phyloP scores from a whole-genome alignment of 495 filamentous ascomycete species.

The Hypoxylon fuscum region DNA sequence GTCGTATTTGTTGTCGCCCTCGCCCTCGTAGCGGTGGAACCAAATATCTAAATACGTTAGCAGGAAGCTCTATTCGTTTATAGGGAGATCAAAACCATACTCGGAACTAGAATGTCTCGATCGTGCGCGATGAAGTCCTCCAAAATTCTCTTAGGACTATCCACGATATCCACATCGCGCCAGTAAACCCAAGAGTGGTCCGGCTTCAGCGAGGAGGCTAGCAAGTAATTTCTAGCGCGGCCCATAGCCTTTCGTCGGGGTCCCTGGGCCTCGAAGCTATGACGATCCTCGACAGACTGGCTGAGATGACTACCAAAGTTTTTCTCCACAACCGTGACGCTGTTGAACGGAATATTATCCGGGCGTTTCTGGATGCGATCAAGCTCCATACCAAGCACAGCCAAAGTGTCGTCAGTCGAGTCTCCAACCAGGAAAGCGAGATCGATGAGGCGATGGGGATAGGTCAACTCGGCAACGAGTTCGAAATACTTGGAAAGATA shows the following conservation, averaged over 20 bases:
- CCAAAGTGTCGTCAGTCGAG: slow-evolving; percentile 87
- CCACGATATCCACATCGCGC: slow-evolving; percentile 95
- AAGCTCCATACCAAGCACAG: slow-evolving; percentile 79
- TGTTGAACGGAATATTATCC: slow-evolving; percentile 82
- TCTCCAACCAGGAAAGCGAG: slow-evolving; percentile 95
- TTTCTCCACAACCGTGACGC: slow-evolving; percentile 84
- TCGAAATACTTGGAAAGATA: slow-evolving; percentile 92
- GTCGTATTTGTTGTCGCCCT: slow-evolving; percentile 77
- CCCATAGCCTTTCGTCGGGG: slow-evolving; percentile 92
- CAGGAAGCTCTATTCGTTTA: not conserved
- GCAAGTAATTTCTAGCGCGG: slow-evolving; percentile 88
- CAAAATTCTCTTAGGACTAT: slow-evolving; percentile 85
- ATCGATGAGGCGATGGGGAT: slow-evolving; percentile 95
- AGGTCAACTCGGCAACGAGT: slow-evolving; percentile 86
- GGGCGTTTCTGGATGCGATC: slow-evolving; percentile 85
- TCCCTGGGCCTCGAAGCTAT: slow-evolving; percentile 87
- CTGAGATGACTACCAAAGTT: slow-evolving; percentile 78
- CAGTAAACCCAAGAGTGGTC: slow-evolving; percentile 99
- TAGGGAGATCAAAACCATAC: slow-evolving; percentile 65
- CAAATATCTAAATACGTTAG: slow-evolving; percentile 78
- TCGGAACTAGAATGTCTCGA: slow-evolving; percentile 91
- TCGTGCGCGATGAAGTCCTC: slow-evolving; percentile 97
- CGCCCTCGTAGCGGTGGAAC: slow-evolving; percentile 92
- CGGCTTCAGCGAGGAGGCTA: slow-evolving; percentile 83
- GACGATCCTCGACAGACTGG: slow-evolving; percentile 82